These are phyloP conservation scores for Trichoderma endophyticum DNA, from an alignment of 2,329 filamentous ascomycete species.

Conservation along the genomic window DNA sequence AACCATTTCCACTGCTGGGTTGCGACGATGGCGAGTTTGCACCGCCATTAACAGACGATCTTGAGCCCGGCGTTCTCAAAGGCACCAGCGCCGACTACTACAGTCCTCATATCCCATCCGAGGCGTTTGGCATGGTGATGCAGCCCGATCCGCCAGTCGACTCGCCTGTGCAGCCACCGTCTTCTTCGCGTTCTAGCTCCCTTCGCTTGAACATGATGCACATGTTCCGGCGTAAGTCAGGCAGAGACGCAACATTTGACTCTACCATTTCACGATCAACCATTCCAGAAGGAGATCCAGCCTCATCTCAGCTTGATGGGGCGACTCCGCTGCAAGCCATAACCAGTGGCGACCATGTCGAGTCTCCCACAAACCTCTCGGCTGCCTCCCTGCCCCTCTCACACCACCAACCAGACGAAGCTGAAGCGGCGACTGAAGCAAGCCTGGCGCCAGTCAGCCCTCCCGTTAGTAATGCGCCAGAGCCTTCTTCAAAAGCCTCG, in stretches of 20 bases:
- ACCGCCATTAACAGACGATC: slow-evolving; percentile 23
- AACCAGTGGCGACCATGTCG: slow-evolving; percentile 14
- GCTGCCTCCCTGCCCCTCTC: slow-evolving; percentile 5
- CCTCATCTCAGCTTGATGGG: neutral
- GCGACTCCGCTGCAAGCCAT: slow-evolving; percentile 18
- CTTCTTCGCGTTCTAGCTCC: slow-evolving; percentile 30
- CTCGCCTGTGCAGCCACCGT: slow-evolving; percentile 27
- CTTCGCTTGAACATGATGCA: slow-evolving; percentile 36
- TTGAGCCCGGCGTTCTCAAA: slow-evolving; percentile 30
- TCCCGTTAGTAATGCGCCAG: slow-evolving; percentile 9
- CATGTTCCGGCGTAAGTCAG: slow-evolving; percentile 36
- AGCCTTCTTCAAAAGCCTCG: slow-evolving; percentile 26
- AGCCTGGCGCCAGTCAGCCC: slow-evolving; percentile 9
- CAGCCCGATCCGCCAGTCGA: slow-evolving; percentile 24
- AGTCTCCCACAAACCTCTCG: slow-evolving; percentile 19
- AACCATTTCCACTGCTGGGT: slow-evolving; percentile 15
- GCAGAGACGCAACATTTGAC: slow-evolving; percentile 30
- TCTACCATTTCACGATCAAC: slow-evolving; percentile 22
- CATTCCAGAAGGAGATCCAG: neutral
- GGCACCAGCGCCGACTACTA: slow-evolving; percentile 43
- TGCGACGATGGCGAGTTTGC: slow-evolving; percentile 20
- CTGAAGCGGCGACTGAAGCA: neutral
- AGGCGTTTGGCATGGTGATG: slow-evolving; percentile 40
- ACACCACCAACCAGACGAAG: slow-evolving; percentile 19
- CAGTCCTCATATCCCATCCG: slow-evolving; percentile 39